A percentile compares a stretch with the other conserved stretches of the same genome.
Conservation (phyloP, 2,329 filamentous ascomycete genomes). For the Microdochium paspali region DNA sequence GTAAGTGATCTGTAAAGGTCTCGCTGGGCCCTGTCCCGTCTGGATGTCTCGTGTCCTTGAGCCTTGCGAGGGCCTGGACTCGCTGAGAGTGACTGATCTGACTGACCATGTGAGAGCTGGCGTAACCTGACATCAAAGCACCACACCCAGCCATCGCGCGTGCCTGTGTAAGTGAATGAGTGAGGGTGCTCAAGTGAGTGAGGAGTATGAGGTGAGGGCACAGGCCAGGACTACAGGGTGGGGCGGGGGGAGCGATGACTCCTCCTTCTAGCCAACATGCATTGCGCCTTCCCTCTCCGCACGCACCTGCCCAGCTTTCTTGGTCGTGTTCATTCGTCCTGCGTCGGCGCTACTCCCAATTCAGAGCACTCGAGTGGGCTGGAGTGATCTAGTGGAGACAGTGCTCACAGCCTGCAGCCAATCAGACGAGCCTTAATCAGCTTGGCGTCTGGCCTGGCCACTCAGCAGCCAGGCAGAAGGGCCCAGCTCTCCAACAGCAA, state of each 20-base stretch:
- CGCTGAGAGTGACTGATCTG: too few relatives aligned
- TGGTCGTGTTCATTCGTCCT: background rate
- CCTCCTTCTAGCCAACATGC: background rate
- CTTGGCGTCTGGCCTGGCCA: background rate
- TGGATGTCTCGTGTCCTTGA: too few relatives aligned
- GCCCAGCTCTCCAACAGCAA: too few relatives aligned
- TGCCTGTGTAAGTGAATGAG: too few relatives aligned
- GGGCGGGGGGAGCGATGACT: background rate
- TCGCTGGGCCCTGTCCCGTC: too few relatives aligned
- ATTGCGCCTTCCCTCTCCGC: background rate
- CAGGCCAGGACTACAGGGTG: background rate
- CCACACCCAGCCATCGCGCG: too few relatives aligned
- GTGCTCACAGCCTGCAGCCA: background rate
- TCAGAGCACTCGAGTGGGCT: background rate
- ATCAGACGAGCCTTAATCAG: background rate
- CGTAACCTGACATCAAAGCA: too few relatives aligned
- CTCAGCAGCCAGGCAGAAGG: background rate
- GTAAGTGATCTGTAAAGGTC: too few relatives aligned
- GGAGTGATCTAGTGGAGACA: background rate
- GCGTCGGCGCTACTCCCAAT: background rate
- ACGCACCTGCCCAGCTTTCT: background rate
- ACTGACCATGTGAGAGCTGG: too few relatives aligned
- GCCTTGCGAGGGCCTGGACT: too few relatives aligned
- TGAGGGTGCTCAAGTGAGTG: too few relatives aligned
- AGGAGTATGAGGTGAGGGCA: too few relatives aligned